Evolutionary conservation across 305 asterid species (phyloP), one percentile per base, ranked within the genome.

Genomic region (Fraxinus xanthoxyloides): DNA sequence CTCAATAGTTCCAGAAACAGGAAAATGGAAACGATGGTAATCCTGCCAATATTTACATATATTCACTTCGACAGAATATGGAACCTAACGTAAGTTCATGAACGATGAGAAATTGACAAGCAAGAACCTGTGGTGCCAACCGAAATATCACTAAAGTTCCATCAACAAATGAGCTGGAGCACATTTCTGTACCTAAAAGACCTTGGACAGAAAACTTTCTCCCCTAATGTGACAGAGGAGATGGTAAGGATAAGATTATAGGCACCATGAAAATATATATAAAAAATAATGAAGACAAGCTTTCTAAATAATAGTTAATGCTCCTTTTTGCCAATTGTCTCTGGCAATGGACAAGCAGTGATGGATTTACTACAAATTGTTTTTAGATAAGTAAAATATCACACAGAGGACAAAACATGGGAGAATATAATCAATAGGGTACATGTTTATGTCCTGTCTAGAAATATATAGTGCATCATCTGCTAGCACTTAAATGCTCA

Each of bases 101-200:
- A 77, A 54, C 78, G 80, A 56, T 51, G 19, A 24, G 70, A 91
- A 79, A 78, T 76, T 77, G 43, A 72, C 78, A 84, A 77, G 80
- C 23, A 79, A 34, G 56, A 89, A 94, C 99, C 98, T 97, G 99
- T 79, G 99, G 99, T 28, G 99, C 99, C 95, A 97, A 87, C 84
- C 99, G 93, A 87, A 93, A 97, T 90, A 97, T 94, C 86, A 94
- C 99, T 75, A 97, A 81, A 85, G 93, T 89, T 84, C 98, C 98
- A 87, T 87, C 90, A 81, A 80, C 84, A 88, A 93, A 97, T 79
- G 89, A 89, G 83, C 82, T 75, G 48, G 96, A 86, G 88, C 88
- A 89, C 38, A 88, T 80, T 89, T 91, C 97, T 78, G 91, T 80
- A 78, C 99, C 98, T 89, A 97, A 87, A 81, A 97, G 98, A 70